Conservation (phyloP, 495 filamentous ascomycete species). For the Daldinia loculata region DNA sequence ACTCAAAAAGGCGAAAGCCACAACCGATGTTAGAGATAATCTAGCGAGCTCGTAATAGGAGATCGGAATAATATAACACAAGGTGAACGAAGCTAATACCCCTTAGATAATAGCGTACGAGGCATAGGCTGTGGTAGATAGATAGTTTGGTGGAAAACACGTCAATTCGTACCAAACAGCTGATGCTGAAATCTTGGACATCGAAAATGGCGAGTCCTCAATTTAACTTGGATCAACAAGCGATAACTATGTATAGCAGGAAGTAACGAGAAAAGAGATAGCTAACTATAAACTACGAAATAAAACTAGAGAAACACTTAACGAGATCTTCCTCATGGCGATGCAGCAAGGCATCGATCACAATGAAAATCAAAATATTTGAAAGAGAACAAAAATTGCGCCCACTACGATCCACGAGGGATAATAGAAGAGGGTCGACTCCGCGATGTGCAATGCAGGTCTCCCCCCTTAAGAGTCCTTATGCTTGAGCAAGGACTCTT, state of each 20-base stretch:
- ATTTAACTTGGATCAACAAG: too few species aligned
- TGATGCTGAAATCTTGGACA: too few species aligned
- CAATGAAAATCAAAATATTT: conserved; percentile 34
- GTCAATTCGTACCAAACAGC: too few species aligned
- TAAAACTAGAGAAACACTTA: too few species aligned
- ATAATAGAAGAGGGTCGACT: conserved; percentile 71
- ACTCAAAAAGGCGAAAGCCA: conserved; percentile 1
- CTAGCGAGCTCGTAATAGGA: background rate
- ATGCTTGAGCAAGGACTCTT: conserved; percentile 68
- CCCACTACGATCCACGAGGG: conserved; percentile 69
- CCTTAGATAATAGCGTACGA: background rate
- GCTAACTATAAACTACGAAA: too few species aligned
- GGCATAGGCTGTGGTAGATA: too few species aligned
- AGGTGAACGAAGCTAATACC: background rate
- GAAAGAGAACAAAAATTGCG: conserved; percentile 43
- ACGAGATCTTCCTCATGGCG: conserved; percentile 32
- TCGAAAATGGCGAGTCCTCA: too few species aligned
- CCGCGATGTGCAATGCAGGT: conserved; percentile 84
- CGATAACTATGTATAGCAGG: too few species aligned
- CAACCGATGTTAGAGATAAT: background rate
- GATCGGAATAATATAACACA: background rate
- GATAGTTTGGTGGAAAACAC: too few species aligned
- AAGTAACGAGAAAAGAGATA: too few species aligned
- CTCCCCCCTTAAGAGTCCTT: conserved; percentile 67
- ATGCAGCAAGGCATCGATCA: conserved; percentile 34